These are phyloP conservation scores for Iris pallida DNA, from an alignment of 116 monocot genomes.

Conservation along the genomic window DNA sequence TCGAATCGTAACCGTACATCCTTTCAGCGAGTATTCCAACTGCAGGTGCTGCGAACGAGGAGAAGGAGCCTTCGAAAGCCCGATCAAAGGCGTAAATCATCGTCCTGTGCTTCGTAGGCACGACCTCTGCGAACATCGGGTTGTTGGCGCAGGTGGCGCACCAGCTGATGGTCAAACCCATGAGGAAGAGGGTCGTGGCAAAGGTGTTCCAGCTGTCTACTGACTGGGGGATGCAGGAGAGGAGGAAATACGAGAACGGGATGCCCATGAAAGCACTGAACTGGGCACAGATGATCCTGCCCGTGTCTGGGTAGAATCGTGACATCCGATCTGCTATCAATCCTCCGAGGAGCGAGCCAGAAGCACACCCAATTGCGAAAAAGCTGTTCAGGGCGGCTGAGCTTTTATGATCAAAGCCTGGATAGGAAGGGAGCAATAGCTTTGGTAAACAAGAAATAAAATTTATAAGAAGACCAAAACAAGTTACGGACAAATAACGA, in stretches of 20 bases:
- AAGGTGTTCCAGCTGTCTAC: constrained; percentile 38
- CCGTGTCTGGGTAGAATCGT: constrained; percentile 43
- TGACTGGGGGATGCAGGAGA: constrained; percentile 56
- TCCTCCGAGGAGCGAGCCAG: constrained; percentile 66
- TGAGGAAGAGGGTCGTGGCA: constrained; percentile 66
- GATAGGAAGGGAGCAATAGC: neutral
- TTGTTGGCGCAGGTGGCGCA: constrained; percentile 84
- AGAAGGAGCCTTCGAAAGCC: constrained; percentile 80
- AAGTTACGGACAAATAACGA: too few relatives aligned
- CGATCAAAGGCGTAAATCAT: constrained; percentile 97
- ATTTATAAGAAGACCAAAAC: neutral
- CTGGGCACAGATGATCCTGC: constrained; percentile 83
- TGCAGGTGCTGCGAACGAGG: constrained; percentile 83
- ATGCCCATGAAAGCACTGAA: constrained; percentile 95
- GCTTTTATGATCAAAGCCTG: constrained; percentile 78
- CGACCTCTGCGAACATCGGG: constrained; percentile 92
- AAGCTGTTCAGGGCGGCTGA: constrained; percentile 75
- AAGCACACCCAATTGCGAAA: constrained; percentile 74
- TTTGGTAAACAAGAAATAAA: too few relatives aligned
- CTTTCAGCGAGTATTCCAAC: constrained; percentile 76
- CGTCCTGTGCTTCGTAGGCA: constrained; percentile 80
- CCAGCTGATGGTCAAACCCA: constrained; percentile 94
- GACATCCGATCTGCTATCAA: constrained; percentile 63
- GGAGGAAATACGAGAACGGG: constrained; percentile 77
- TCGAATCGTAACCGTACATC: constrained; percentile 72